Evolutionary conservation across 768 basidiomycete genomes (phyloP).

Genomic region (Lyophyllum atratum): DNA sequence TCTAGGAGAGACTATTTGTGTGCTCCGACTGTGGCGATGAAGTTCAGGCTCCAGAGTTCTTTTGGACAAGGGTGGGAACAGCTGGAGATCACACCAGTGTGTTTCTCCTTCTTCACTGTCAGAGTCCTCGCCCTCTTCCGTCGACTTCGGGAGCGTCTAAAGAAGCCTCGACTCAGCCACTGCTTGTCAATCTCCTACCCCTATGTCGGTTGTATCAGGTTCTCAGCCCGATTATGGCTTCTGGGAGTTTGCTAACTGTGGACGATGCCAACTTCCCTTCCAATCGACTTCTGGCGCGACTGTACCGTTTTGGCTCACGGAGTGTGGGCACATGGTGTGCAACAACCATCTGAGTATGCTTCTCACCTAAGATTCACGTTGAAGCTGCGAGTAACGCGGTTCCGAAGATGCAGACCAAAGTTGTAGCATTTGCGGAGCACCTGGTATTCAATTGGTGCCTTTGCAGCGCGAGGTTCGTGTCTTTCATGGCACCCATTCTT

Average conservation of each 20-base stretch:
- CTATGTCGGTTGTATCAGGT: slow-evolving; percentile 42
- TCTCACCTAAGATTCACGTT: not conserved
- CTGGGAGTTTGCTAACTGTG: slow-evolving; percentile 81
- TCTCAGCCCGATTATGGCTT: slow-evolving; percentile 53
- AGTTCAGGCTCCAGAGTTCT: too few relatives aligned
- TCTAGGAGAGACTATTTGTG: too few relatives aligned
- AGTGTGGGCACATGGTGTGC: slow-evolving; percentile 86
- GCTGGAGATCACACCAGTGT: too few relatives aligned
- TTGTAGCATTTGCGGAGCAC: slow-evolving; percentile 68
- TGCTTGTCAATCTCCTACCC: not conserved
- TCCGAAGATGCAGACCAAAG: slow-evolving; percentile 67
- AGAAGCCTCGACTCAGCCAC: not conserved
- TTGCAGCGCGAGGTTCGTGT: slow-evolving; percentile 69
- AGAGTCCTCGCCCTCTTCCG: not conserved
- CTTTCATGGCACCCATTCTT: not conserved
- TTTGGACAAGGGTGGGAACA: too few relatives aligned
- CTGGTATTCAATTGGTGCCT: slow-evolving; percentile 67
- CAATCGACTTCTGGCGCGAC: slow-evolving; percentile 50
- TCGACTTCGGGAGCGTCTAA: not conserved
- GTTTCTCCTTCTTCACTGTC: too few relatives aligned
- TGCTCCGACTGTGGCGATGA: too few relatives aligned
- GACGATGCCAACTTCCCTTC: slow-evolving; percentile 71
- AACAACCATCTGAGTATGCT: slow-evolving; percentile 79
- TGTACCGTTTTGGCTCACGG: slow-evolving; percentile 86
- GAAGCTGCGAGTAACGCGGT: not conserved